Percentiles rank a stretch among this genome's conserved stretches.
phyloP scores from a whole-genome alignment of 192 early-diverging fungal genomes.

The Backusella psychrophila region DNA sequence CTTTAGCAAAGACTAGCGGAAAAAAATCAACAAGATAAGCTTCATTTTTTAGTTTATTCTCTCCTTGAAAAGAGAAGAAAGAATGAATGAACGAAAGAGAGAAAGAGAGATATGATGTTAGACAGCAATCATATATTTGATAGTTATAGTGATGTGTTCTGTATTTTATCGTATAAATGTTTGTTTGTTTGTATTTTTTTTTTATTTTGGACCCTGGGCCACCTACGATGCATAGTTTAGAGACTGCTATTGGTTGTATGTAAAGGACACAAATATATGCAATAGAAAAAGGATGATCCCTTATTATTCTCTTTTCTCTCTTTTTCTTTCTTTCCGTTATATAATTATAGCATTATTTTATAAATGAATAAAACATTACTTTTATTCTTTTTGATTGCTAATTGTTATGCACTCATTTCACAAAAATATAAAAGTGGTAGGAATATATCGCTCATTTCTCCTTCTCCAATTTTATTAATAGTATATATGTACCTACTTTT shows the following conservation, averaged over 20 bases:
- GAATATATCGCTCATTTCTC: neutral
- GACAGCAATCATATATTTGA: neutral
- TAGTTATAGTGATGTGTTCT: neutral
- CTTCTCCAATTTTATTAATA: neutral
- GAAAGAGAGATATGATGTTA: no score
- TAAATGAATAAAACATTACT: neutral
- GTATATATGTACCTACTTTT: neutral
- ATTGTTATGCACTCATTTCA: neutral
- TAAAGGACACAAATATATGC: neutral
- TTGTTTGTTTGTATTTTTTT: neutral
- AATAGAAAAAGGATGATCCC: neutral
- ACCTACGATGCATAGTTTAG: neutral
- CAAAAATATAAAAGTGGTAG: conserved; percentile 1
- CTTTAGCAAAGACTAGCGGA: no score
- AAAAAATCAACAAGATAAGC: no score
- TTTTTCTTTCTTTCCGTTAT: neutral
- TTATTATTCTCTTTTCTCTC: neutral
- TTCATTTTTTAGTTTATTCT: no score
- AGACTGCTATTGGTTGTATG: neutral
- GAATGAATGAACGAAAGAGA: no score
- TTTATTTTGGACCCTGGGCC: neutral
- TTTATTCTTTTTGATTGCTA: neutral
- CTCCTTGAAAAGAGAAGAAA: no score
- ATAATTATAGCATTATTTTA: neutral
- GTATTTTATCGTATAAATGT: neutral